A percentile compares a stretch with the other conserved stretches of the same genome.
phyloP scores from a whole-genome alignment of 2,329 filamentous ascomycete genomes.

The Fusarium penzigii region DNA sequence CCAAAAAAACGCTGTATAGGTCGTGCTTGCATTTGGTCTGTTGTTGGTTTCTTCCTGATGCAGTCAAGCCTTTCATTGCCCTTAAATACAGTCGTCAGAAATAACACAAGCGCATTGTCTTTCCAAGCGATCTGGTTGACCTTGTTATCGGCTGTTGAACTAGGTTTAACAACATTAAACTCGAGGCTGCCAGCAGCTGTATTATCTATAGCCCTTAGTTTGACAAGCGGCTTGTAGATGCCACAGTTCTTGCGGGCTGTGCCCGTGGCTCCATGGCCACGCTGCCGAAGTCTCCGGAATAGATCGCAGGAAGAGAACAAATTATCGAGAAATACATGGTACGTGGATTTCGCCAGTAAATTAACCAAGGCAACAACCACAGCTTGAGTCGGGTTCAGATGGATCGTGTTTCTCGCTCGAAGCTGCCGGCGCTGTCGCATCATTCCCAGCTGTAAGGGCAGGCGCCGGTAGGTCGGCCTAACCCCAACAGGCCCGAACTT shows the following conservation, averaged over 20 bases:
- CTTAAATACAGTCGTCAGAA: constrained; percentile 1
- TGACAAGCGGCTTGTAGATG: constrained; percentile 1
- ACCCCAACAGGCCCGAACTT: too few species aligned
- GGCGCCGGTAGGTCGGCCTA: too few species aligned
- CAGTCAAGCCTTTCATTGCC: neutral
- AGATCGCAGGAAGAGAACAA: constrained; percentile 10
- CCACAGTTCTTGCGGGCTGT: constrained; percentile 9
- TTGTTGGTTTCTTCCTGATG: neutral
- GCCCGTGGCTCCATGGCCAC: constrained; percentile 7
- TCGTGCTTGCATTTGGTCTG: neutral
- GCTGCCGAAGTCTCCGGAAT: constrained; percentile 1
- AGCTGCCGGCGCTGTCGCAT: too few species aligned
- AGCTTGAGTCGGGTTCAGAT: constrained; percentile 10
- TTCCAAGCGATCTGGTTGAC: neutral
- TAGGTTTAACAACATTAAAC: constrained; percentile 1
- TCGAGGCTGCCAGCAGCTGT: neutral
- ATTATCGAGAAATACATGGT: constrained; percentile 13
- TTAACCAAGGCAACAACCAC: constrained; percentile 14
- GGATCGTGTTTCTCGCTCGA: neutral
- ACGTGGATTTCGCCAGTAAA: constrained; percentile 4
- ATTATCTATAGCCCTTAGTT: constrained; percentile 3
- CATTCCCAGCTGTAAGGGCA: too few species aligned
- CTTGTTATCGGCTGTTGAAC: constrained; percentile 3
- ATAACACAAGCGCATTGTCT: neutral
- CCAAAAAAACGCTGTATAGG: neutral